phyloP scores from a whole-genome alignment of 768 basidiomycete genomes.

The Boletus edulis region DNA sequence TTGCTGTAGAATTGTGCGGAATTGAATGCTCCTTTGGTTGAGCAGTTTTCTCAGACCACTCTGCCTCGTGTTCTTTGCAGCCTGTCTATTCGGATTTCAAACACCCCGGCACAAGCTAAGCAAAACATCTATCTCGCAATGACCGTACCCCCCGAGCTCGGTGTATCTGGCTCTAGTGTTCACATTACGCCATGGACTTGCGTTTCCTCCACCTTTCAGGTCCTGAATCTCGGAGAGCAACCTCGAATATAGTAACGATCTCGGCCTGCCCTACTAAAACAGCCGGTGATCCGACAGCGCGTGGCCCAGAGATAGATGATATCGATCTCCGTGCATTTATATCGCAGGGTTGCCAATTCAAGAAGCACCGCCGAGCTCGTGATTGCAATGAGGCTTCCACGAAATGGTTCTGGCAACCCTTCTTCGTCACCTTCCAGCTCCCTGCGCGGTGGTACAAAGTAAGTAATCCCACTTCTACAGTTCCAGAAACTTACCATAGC shows the following conservation, averaged over 20 bases:
- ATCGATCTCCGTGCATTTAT: slow-evolving; percentile 17
- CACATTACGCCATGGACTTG: not conserved
- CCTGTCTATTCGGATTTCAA: not conserved
- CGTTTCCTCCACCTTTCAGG: not conserved
- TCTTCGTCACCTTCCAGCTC: slow-evolving; percentile 1
- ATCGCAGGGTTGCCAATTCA: slow-evolving; percentile 20
- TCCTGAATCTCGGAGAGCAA: not conserved
- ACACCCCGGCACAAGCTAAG: not conserved
- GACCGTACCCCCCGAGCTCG: not conserved
- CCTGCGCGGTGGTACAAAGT: slow-evolving; percentile 2
- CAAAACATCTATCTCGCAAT: not conserved
- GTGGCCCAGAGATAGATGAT: slow-evolving; percentile 11
- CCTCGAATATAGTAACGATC: not conserved
- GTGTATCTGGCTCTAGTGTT: not conserved
- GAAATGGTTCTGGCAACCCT: slow-evolving; percentile 9
- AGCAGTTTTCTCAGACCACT: not conserved
- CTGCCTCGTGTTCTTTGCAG: not conserved
- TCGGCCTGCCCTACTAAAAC: slow-evolving; percentile 1
- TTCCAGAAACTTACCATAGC: not conserved
- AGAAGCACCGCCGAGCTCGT: slow-evolving; percentile 15
- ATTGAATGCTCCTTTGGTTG: not conserved
- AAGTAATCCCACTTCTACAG: not conserved
- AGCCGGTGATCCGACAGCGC: not conserved
- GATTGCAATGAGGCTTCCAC: slow-evolving; percentile 23
- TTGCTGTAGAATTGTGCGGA: not conserved